Percentiles rank a stretch among this genome's conserved stretches.
phyloP scores from a whole-genome alignment of 1,139 yeast genomes.

The Debaryomycetaceae sp. region DNA sequence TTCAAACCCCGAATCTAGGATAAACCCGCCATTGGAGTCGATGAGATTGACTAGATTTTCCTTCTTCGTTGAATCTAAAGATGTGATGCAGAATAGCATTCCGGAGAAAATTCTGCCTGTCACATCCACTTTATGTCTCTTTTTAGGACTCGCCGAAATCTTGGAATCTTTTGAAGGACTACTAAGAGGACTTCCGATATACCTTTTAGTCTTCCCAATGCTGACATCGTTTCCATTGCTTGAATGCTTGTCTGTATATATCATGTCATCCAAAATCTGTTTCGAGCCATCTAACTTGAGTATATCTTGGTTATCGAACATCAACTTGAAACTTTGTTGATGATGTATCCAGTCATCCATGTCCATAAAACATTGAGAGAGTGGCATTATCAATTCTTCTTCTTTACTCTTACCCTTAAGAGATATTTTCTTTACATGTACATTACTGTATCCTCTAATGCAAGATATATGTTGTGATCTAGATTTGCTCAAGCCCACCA shows the following conservation, averaged over 20 bases:
- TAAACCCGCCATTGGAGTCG: constrained; percentile 49
- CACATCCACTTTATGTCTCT: not conserved
- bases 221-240: too few relatives aligned
- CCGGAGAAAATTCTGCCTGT: constrained; percentile 15
- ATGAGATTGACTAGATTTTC: constrained; percentile 33
- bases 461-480: constrained; percentile 35
- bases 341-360: constrained; percentile 40
- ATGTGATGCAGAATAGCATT: constrained; percentile 37
- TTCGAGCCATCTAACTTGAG: constrained; percentile 5
- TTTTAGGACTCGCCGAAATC: constrained; percentile 4
- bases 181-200: constrained; percentile 10
- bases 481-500: constrained; percentile 40
- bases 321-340: constrained; percentile 24
- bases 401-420: constrained; percentile 9
- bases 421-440: constrained; percentile 28
- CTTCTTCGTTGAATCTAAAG: constrained; percentile 36
- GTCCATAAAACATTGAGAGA: constrained; percentile 31
- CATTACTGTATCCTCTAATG: constrained; percentile 56
- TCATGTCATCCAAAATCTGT: not conserved
- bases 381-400: constrained; percentile 11
- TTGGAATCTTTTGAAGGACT: constrained; percentile 7
- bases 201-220: not conserved
- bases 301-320: constrained; percentile 9
- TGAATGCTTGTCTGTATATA: not conserved
- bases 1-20: constrained; percentile 48